Conservation (phyloP, 2,329 filamentous ascomycete species). For the Sclerotiophoma versabilis region DNA sequence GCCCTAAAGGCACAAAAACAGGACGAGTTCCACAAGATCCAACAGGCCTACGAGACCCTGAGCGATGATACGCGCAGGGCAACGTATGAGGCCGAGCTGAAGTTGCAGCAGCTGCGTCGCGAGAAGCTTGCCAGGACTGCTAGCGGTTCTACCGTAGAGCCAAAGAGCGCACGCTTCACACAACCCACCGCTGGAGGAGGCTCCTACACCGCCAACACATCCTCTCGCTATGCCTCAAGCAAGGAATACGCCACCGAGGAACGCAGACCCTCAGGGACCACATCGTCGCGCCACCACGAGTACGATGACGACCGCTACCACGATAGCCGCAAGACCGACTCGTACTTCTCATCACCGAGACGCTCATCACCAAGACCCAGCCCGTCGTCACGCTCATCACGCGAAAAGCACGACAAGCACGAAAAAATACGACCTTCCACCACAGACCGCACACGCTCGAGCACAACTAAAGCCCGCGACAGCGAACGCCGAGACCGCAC, state of each 20-base stretch:
- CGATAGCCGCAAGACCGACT: slow-evolving; percentile 47
- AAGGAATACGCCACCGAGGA: slow-evolving; percentile 45
- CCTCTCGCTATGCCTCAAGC: too few species aligned
- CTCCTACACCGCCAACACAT: slow-evolving; percentile 24
- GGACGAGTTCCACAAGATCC: slow-evolving; percentile 89
- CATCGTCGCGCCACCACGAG: slow-evolving; percentile 6
- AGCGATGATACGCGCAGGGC: slow-evolving; percentile 75
- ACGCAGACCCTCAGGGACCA: slow-evolving; percentile 32
- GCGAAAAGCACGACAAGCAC: slow-evolving; percentile 38
- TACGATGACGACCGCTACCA: slow-evolving; percentile 50
- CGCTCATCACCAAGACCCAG: slow-evolving; percentile 32
- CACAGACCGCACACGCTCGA: slow-evolving; percentile 51
- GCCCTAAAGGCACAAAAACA: slow-evolving; percentile 78
- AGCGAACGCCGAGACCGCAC: slow-evolving; percentile 51
- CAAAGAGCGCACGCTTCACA: slow-evolving; percentile 44
- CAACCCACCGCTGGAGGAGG: slow-evolving; percentile 29
- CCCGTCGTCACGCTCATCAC: slow-evolving; percentile 33
- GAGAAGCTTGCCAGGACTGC: slow-evolving; percentile 56
- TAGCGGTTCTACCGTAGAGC: slow-evolving; percentile 32
- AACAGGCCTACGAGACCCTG: slow-evolving; percentile 90
- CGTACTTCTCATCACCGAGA: slow-evolving; percentile 32
- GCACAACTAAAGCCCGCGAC: slow-evolving; percentile 39
- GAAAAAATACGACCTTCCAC: slow-evolving; percentile 31
- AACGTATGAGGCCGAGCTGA: slow-evolving; percentile 80
- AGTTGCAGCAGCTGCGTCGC: slow-evolving; percentile 69